Evolutionary conservation across 768 basidiomycete genomes (phyloP).

Genomic region (Trametopsis cervina): DNA sequence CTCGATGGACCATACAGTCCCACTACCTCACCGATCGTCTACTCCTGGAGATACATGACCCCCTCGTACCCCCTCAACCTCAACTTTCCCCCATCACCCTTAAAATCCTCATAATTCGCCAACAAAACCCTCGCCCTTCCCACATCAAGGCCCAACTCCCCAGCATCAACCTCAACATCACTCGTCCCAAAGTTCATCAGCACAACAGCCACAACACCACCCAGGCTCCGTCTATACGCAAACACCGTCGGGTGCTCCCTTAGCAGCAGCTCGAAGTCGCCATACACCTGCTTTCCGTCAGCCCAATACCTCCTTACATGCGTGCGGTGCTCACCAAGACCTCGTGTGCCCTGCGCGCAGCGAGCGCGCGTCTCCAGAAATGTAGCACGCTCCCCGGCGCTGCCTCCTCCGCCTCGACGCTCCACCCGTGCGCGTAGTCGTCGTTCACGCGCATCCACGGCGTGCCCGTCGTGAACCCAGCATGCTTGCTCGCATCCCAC

Average conservation of each 20-base stretch:
- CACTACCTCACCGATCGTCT: too few relatives aligned
- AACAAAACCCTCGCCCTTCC: background rate
- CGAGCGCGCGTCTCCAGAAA: conserved; percentile 56
- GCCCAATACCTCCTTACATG: background rate
- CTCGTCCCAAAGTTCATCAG: conserved; percentile 39
- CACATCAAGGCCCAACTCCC: background rate
- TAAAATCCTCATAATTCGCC: conserved; percentile 2
- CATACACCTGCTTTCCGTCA: conserved; percentile 41
- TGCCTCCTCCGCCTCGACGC: conserved; percentile 39
- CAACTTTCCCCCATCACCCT: background rate
- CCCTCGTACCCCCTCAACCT: background rate
- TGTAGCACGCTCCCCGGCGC: conserved; percentile 46
- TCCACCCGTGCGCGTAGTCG: conserved; percentile 51
- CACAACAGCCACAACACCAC: conserved; percentile 28
- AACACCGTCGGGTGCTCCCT: conserved; percentile 43
- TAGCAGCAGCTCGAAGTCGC: conserved; percentile 48
- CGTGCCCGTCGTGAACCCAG: conserved; percentile 56
- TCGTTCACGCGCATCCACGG: conserved; percentile 78
- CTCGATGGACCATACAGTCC: too few relatives aligned
- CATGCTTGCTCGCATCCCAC: conserved; percentile 52
- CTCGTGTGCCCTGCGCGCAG: conserved; percentile 44
- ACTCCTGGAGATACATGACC: background rate
- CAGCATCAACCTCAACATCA: conserved; percentile 1
- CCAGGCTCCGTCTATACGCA: conserved; percentile 42
- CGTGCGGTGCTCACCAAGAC: conserved; percentile 40